Evolutionary conservation across 2,329 filamentous ascomycete species (phyloP), one percentile per base, ranked within the genome.

Genomic region (Trichoderma sp.): DNA sequence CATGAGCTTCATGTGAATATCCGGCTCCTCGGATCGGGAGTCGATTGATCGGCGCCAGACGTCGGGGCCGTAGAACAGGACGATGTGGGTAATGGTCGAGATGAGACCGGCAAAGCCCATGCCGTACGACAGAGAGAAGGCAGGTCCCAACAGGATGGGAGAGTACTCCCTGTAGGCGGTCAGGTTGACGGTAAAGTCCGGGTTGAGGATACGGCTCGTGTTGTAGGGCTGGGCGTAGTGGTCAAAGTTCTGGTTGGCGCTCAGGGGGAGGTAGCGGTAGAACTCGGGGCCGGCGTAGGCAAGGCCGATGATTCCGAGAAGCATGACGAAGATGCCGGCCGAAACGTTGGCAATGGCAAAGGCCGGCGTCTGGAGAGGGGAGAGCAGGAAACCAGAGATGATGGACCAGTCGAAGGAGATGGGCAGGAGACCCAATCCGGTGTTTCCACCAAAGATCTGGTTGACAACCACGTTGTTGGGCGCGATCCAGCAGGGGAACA

Each of bases 321-420:
- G 72, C 71, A 84, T 64, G 58, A 89, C 77, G 73, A 84, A 83
- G 37, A 85, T 70, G 3, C 87, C 78, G 57, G 86, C 81, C 17
- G 86, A 71, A 2, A 86, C 86, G 72, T 90, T 90, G 64, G 83
- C 81, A 65, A 89, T 85, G 15, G 86, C 87, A 73, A 87, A 85
- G 75, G 84, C 87, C 2, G 87, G 87, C 1, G 85, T 82, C 67
- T 88, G 86, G 27, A 89, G 76, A 9, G 87, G 87, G n/a, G 83
- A 86, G 12, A 78, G 76, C 61, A 86, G 79, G 72, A 84, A 89
- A 12, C 84, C 86, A 1, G 84, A 82, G 68, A 89, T 80, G 64
- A 87, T 82, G 59, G 84, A 85, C 89, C 89, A 91, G 76, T 91
- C 89, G 67, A 91, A 87, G 0, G 88, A 89, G 15, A 90, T 83